Evolutionary conservation across 352 stramenopile species (phyloP).

Genomic region (Pythium vanterpoolii): DNA sequence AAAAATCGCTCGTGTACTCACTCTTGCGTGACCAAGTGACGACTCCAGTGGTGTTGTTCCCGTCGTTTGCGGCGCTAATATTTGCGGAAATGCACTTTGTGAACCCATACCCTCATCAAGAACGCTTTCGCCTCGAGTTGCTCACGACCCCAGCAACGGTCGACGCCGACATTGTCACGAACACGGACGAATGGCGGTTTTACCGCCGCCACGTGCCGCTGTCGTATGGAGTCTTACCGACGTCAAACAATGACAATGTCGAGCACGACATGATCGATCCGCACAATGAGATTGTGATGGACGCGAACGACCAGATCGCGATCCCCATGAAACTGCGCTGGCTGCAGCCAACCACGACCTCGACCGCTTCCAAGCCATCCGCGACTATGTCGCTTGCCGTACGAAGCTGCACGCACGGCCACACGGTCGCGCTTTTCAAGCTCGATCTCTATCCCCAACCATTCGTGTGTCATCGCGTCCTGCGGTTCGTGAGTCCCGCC

Average conservation of each 20-base stretch:
- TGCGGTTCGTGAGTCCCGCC: constrained; percentile 60
- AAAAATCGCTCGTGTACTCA: constrained; percentile 91
- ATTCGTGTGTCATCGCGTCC: constrained; percentile 83
- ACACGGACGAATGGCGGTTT: constrained; percentile 78
- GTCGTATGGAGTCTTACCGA: constrained; percentile 29
- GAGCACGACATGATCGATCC: constrained; percentile 94
- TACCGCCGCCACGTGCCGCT: constrained; percentile 67
- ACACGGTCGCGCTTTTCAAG: constrained; percentile 88
- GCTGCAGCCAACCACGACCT: constrained; percentile 34
- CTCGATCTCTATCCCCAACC: constrained; percentile 70
- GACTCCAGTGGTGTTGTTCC: constrained; percentile 75
- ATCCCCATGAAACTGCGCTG: constrained; percentile 89
- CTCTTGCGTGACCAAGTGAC: constrained; percentile 89
- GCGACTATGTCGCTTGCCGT: constrained; percentile 30
- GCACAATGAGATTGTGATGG: constrained; percentile 83
- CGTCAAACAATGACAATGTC: constrained; percentile 30
- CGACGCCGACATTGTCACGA: constrained; percentile 79
- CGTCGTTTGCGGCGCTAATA: constrained; percentile 67
- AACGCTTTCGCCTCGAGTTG: constrained; percentile 89
- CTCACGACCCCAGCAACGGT: constrained; percentile 30
- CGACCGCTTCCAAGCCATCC: constrained; percentile 1
- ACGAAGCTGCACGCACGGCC: constrained; percentile 85
- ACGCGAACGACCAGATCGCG: constrained; percentile 74
- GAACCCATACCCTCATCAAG: constrained; percentile 91
- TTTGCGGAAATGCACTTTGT: constrained; percentile 89